phyloP scores from a whole-genome alignment of 352 stramenopile species.

The Pythium phragmiticola region DNA sequence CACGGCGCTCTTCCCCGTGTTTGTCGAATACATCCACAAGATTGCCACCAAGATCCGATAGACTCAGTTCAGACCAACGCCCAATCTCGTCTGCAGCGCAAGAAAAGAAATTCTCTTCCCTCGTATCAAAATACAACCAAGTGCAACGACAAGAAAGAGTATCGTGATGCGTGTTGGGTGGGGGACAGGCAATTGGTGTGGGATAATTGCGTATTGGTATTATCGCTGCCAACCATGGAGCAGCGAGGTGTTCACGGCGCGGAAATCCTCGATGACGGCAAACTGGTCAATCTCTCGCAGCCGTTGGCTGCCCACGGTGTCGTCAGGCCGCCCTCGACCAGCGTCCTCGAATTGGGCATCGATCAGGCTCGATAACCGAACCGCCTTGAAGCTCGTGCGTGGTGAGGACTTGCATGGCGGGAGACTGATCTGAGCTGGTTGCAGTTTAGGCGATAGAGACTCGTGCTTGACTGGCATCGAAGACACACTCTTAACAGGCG shows the following conservation, averaged over 20 bases:
- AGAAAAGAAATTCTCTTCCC: no score
- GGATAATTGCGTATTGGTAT: constrained; percentile 10
- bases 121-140: constrained; percentile 10
- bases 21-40: constrained; percentile 90
- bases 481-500: not conserved
- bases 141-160: constrained; percentile 4
- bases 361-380: constrained; percentile 22
- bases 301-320: not conserved
- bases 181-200: not conserved
- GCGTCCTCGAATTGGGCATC: constrained; percentile 22
- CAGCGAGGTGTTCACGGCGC: constrained; percentile 35
- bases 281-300: constrained; percentile 24
- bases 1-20: constrained; percentile 86
- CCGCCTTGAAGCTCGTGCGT: constrained; percentile 9
- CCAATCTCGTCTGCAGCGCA: no score
- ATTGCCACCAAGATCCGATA: constrained; percentile 68
- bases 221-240: constrained; percentile 42
- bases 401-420: constrained; percentile 15
- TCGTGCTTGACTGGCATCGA: not conserved
- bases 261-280: constrained; percentile 50
- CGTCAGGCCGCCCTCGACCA: constrained; percentile 6
- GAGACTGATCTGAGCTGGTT: constrained; percentile 1
- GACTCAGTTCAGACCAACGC: not conserved
- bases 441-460: not conserved
- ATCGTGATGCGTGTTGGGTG: constrained; percentile 7